Evolutionary conservation across 2,329 filamentous ascomycete genomes (phyloP), one percentile per base, ranked within the genome.

Genomic region (Magnaporthiopsis poae): DNA sequence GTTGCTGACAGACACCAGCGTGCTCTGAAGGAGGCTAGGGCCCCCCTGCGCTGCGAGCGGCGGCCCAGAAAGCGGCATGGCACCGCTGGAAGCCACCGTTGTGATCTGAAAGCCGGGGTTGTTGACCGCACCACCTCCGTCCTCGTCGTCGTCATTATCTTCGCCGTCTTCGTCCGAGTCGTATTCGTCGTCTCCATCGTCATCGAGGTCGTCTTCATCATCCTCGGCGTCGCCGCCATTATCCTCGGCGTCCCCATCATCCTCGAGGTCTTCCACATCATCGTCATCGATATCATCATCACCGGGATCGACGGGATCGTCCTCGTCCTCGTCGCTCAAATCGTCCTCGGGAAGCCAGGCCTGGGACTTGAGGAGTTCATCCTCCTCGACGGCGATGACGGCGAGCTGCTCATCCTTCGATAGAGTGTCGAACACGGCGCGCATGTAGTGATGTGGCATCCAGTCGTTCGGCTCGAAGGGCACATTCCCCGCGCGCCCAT

Each of bases 371-470:
- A 71, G 68, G 5, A 69, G 67, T 66, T 77, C 73, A 25, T 71
- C 70, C 27, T 71, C 67, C 27, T 74, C 71, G 21, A 74, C 71
- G 68, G 71, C 72, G 65, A 74, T 68, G 61, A 84, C 77, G 13
- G 76, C 74, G 35, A 74, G 69, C 70, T 76, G 77, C 69, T 81
- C 72, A 56, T 75, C 72, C 0, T 71, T 67, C 0, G 74, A 73
- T 56, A 84, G 76, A 4, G 71, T 69, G 35, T 70, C 62, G 77
- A 80, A 84, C 4, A 75, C 75, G 66, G 77, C 78, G 74, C 83
- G 83, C 68, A 78, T 73, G 39, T 75, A 76, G 66, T 83, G 80
- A 70, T 77, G 78, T 39, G 72, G 75, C 71, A 75, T 75, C 81
- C 81, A 83, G 71, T 80, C 77, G 67, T 65, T 65, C 27, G 21